phyloP scores from a whole-genome alignment of 2,329 filamentous ascomycete genomes.

The Clonostachys rosea region DNA sequence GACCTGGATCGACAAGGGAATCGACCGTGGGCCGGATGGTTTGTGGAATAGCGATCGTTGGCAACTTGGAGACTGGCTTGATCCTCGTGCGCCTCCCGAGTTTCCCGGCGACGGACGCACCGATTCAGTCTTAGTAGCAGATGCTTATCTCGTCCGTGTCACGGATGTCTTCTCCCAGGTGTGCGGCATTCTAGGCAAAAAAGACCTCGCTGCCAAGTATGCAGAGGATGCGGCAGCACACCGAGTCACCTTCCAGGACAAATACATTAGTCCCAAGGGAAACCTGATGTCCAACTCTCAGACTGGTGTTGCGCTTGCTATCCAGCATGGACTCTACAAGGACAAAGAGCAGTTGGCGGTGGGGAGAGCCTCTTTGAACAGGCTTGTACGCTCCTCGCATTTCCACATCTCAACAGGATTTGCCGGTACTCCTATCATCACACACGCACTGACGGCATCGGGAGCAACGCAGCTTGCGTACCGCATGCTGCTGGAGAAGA shows the following conservation, averaged over 20 bases:
- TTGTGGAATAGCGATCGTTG: conserved; percentile 28
- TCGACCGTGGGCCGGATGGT: conserved; percentile 20
- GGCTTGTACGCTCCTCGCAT: background rate
- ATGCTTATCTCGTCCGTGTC: background rate
- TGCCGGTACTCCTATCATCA: background rate
- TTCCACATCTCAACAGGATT: background rate
- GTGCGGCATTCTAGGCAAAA: background rate
- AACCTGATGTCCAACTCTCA: background rate
- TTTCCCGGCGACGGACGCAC: background rate
- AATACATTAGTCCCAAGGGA: background rate
- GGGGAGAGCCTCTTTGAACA: too few species aligned
- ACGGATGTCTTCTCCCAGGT: background rate
- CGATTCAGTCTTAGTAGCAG: background rate
- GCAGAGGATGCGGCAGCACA: background rate
- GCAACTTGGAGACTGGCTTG: conserved; percentile 18
- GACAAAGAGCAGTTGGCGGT: background rate
- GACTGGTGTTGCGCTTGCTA: background rate
- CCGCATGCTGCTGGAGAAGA: conserved; percentile 38
- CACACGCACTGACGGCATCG: background rate
- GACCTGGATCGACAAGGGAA: conserved; percentile 29
- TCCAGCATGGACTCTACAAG: background rate
- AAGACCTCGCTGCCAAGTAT: background rate
- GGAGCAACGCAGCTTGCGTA: conserved; percentile 25
- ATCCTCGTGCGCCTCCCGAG: background rate
- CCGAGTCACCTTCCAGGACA: background rate